A percentile compares a stretch with the other conserved stretches of the same genome.
Evolutionary conservation across 192 early-diverging fungal genomes (phyloP).

Genomic region (Podila epicladia): DNA sequence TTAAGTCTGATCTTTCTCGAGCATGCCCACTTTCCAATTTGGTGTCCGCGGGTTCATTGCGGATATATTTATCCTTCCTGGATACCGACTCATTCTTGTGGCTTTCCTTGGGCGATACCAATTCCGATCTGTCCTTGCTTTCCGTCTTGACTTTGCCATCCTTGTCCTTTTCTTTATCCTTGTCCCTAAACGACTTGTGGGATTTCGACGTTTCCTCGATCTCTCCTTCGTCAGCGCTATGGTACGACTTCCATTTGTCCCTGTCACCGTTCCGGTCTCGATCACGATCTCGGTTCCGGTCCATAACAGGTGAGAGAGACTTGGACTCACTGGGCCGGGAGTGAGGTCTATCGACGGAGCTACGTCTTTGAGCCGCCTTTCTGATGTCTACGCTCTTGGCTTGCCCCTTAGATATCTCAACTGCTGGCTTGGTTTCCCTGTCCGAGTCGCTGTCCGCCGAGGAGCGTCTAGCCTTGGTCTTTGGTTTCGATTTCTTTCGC

Average conservation of each 20-base stretch:
- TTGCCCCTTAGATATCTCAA: background rate
- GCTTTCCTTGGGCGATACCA: background rate
- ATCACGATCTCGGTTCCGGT: constrained; percentile 1
- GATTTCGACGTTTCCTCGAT: constrained; percentile 1
- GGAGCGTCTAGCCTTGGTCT: background rate
- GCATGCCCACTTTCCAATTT: background rate
- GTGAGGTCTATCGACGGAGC: constrained; percentile 1
- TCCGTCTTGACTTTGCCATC: background rate
- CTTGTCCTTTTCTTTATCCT: background rate
- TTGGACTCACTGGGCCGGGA: constrained; percentile 17
- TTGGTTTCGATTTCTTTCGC: constrained; percentile 3
- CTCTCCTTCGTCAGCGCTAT: constrained; percentile 32
- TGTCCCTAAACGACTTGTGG: constrained; percentile 7
- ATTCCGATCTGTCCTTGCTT: constrained; percentile 1
- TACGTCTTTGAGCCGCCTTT: background rate
- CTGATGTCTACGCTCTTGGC: background rate
- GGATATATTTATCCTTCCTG: constrained; percentile 8
- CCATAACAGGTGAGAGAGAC: constrained; percentile 26
- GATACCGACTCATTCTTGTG: constrained; percentile 20
- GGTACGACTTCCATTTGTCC: constrained; percentile 10
- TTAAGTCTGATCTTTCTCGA: background rate
- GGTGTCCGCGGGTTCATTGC: background rate
- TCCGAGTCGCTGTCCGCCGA: constrained; percentile 1
- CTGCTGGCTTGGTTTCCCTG: background rate
- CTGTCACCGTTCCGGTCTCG: constrained; percentile 4